These are phyloP conservation scores for Aspergillus campestris DNA, from an alignment of 495 filamentous ascomycete genomes.

Conservation along the genomic window DNA sequence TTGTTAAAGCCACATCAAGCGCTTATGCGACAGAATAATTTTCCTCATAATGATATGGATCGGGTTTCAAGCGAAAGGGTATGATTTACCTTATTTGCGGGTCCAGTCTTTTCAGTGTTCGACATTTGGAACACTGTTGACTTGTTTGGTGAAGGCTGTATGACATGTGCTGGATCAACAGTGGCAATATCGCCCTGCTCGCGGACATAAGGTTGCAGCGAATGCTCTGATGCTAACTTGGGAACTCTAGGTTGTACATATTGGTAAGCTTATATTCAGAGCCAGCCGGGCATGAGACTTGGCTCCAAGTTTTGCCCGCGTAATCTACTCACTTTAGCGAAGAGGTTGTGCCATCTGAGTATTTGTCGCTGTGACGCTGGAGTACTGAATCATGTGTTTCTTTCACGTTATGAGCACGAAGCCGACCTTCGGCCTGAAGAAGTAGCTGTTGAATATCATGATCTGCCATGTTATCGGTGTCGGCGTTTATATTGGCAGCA, in stretches of 20 bases:
- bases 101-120: conserved; percentile 7
- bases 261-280: background rate
- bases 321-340: conserved; percentile 14
- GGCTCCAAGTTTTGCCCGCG: too few species aligned
- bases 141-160: conserved; percentile 24
- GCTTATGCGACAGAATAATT: conserved; percentile 48
- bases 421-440: conserved; percentile 52
- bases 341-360: background rate
- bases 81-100: conserved; percentile 36
- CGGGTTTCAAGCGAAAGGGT: background rate
- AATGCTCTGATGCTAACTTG: conserved; percentile 30
- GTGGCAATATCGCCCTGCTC: conserved; percentile 35
- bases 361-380: too few species aligned
- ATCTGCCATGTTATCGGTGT: conserved; percentile 31
- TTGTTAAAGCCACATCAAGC: conserved; percentile 56
- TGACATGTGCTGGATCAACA: conserved; percentile 38
- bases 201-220: conserved; percentile 41
- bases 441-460: conserved; percentile 56
- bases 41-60: conserved; percentile 56
- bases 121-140: too few species aligned
- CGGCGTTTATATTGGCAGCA: conserved; percentile 6
- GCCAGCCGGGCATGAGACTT: too few species aligned
- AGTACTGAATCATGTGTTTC: background rate
- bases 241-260: conserved; percentile 22
- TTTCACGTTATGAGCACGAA: conserved; percentile 27